These are phyloP conservation scores for Amylostereum areolatum DNA, from an alignment of 1,284 basidiomycete genomes.

Conservation along the genomic window DNA sequence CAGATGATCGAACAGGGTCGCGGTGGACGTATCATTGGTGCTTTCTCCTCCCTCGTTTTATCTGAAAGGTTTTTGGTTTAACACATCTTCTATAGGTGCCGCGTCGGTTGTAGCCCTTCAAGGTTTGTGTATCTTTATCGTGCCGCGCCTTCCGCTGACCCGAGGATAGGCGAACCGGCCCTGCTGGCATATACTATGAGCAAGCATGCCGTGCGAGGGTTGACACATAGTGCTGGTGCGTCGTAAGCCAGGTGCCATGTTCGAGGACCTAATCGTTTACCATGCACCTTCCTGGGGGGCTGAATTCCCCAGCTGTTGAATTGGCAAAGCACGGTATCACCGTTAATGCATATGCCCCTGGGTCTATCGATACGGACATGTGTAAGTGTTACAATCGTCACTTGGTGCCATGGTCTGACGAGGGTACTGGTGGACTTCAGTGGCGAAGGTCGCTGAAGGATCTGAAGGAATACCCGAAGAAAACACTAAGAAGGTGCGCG, in stretches of 20 bases:
- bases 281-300: neutral
- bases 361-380: slow-evolving; percentile 11
- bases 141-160: neutral
- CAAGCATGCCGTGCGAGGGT: slow-evolving; percentile 23
- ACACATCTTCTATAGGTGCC: too few species aligned
- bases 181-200: slow-evolving; percentile 13
- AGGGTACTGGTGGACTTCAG: neutral
- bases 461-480: neutral
- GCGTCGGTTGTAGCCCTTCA: slow-evolving; percentile 15
- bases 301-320: slow-evolving; percentile 18
- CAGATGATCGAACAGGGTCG: slow-evolving; percentile 26
- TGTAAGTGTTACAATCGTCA: slow-evolving; percentile 2
- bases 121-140: slow-evolving; percentile 9
- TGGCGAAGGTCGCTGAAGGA: neutral
- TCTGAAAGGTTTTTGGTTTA: slow-evolving; percentile 22
- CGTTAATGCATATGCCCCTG: slow-evolving; percentile 26
- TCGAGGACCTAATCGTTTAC: neutral
- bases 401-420: neutral
- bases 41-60: slow-evolving; percentile 12
- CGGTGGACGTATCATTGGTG: slow-evolving; percentile 25
- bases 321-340: slow-evolving; percentile 23
- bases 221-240: slow-evolving; percentile 18
- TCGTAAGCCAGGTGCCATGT: neutral
- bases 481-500: neutral
- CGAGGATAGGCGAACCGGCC: neutral